These are phyloP conservation scores for Lipomyces lipofer DNA, from an alignment of 805 yeast species.

Conservation along the genomic window DNA sequence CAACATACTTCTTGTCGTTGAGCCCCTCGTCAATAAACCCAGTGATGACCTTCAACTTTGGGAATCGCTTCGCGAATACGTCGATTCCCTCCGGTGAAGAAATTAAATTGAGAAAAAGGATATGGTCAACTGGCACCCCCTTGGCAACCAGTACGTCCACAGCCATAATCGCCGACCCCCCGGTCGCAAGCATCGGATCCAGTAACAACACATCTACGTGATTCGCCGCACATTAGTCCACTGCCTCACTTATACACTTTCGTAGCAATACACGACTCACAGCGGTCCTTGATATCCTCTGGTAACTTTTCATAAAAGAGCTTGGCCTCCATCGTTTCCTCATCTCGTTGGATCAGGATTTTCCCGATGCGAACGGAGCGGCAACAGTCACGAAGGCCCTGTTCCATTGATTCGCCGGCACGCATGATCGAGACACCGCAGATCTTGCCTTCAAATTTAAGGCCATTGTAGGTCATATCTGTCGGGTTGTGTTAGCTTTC, in stretches of 20 bases:
- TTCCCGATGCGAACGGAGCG: conserved; percentile 95
- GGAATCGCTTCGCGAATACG: conserved; percentile 74
- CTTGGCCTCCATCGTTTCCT: conserved; percentile 92
- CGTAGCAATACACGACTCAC: conserved; percentile 13
- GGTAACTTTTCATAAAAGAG: conserved; percentile 93
- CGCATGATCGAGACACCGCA: conserved; percentile 98
- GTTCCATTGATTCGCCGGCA: conserved; percentile 99
- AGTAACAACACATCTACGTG: conserved; percentile 66
- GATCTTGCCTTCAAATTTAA: conserved; percentile 82
- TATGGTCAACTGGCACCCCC: conserved; percentile 86
- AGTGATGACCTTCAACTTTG: conserved; percentile 83
- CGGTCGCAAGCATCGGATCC: conserved; percentile 98
- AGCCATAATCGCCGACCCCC: conserved; percentile 98
- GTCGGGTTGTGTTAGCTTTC: conserved; percentile 39
- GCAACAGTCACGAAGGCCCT: conserved; percentile 96
- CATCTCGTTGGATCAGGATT: conserved; percentile 95
- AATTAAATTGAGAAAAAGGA: conserved; percentile 84
- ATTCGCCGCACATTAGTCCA: neutral
- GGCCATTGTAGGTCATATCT: conserved; percentile 72
- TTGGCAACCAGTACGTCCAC: conserved; percentile 82
- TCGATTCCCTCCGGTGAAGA: conserved; percentile 94
- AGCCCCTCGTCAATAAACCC: conserved; percentile 89
- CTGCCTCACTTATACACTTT: neutral
- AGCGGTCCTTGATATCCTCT: conserved; percentile 82
- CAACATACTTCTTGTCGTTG: conserved; percentile 66